Conservation (phyloP, 139 green algal species). For the Chlorella sp. region DNA sequence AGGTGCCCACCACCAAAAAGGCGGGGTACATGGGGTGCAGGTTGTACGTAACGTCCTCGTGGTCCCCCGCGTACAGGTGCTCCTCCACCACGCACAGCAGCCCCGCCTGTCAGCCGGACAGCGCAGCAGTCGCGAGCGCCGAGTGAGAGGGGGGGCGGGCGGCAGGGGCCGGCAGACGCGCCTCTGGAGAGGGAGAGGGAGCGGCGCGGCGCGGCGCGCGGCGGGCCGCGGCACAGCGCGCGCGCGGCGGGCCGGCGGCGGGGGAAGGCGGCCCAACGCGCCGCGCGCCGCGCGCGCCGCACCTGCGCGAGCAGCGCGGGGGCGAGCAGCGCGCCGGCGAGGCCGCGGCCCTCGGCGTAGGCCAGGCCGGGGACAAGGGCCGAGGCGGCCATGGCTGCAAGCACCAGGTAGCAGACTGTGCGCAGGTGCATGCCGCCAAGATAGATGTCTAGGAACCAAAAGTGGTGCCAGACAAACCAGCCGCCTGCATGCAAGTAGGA, state of each 20-base stretch:
- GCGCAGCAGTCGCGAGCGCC: too few relatives aligned
- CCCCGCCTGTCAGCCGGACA: conserved; percentile 63
- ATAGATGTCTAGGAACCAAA: conserved; percentile 81
- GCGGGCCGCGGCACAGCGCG: too few relatives aligned
- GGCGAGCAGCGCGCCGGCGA: background rate
- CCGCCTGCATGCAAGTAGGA: conserved; percentile 16
- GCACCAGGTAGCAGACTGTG: conserved; percentile 68
- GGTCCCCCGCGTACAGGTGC: conserved; percentile 57
- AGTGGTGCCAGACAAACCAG: conserved; percentile 82
- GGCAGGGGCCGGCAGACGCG: too few relatives aligned
- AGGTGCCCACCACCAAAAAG: conserved; percentile 87
- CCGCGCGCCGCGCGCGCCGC: background rate
- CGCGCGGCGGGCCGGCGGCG: background rate
- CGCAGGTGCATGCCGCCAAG: conserved; percentile 68
- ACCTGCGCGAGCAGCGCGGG: background rate
- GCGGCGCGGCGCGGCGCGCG: too few relatives aligned
- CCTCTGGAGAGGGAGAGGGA: too few relatives aligned
- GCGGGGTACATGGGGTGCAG: conserved; percentile 80
- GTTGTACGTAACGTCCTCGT: conserved; percentile 51
- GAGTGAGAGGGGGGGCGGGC: too few relatives aligned
- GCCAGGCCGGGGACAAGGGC: conserved; percentile 78
- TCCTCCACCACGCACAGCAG: conserved; percentile 81
- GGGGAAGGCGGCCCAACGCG: background rate
- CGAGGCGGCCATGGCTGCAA: conserved; percentile 68
- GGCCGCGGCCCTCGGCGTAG: conserved; percentile 12